Base-by-base conservation (phyloP, 2,329 filamentous ascomycete species). In the Penicillium occitanis region DNA sequence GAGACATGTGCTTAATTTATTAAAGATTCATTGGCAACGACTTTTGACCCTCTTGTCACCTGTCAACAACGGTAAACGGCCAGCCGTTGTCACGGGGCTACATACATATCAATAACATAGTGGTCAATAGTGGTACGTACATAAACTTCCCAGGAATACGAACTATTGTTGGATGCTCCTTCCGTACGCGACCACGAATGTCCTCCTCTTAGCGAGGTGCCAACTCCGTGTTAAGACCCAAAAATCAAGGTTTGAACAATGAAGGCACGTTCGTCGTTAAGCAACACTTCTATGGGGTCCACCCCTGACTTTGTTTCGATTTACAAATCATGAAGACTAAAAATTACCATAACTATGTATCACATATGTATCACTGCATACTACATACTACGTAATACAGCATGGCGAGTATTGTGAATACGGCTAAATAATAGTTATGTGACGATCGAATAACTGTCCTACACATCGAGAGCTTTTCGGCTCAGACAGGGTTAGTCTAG, bases 31-130 rank as follows among this genome's bases (percentile, higher is more conserved):
- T 57, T 35, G 51, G 17, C 51, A 37, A 22, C 51, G 51, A n/a
- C 28, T 37, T 35, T 57, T 57, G 51, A 35, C 17, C 30, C 33
- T 35, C 51, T 55, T 55, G 51, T 55, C 51, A 55, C 28, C 51
- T 33, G 28, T 35, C 50, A 53, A 53, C 50, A 11, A 28, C 28
- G 17, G 28, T 2, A 35, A 35, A 1, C 28, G 28, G 28, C 51
- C 8, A 55, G 51, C 17, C 10, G 10, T 35, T 55, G 17, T 19
- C 17, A 55, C 22, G 22, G 25, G 19, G 11, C 11, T 22, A 25
- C n/a, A 30, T 11, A 46, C 25, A 53, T 35, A 35, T 19, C 8
- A 48, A 19, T 19, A 19, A 19, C 19, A 19, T 19, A 19, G 19
- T 19, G 19, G 19, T 19, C 19, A 19, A 19, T 19, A 30, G 28